Evolutionary conservation across 371 early-diverging fungal species (phyloP), one percentile per base, ranked within the genome.

Genomic region (Coemansia sp.): DNA sequence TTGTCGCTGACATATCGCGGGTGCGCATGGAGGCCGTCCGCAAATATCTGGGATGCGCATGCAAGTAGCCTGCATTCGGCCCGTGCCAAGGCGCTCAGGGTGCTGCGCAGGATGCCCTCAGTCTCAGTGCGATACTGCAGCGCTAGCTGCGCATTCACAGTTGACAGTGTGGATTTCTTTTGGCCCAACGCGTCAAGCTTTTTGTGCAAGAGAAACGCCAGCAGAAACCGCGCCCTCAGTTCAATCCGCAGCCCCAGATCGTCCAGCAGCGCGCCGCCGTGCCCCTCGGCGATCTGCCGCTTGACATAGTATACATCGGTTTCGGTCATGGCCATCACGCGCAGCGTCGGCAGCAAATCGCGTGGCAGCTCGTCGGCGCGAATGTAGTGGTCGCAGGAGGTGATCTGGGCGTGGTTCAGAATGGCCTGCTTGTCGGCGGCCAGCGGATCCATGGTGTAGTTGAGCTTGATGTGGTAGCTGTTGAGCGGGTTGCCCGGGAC

Each of bases 301-400:
- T 43, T 42, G 16, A 57, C 40, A 41, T 57, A 66, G 11, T 52
- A 30, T 2, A 74, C 59, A 39, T 88, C 88, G 0, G 65, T 59
- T 11, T 64, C 66, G 38, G 83, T 87, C 88, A 88, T 88, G 6
- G 82, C 83, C 74, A 87, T 67, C 0, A 87, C 85, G 2, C 87
- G 82, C 81, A 88, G 83, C 38, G 83, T 63, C 47, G 78, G 70
- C 45, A 85, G 55, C 36, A 86, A 77, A 8, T 57, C 68, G 31
- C 55, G 45, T 2, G 86, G 85, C 48, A 86, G 68, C 34, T 55
- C 62, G 35, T 68, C 57, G 16, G 73, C 63, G 16, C 81, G 80
- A 34, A 88, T 78, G 45, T 81, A 86, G 34, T 83, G 79, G 34
- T 79, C 78, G 30, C 76, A 65, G 49, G 53, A 43, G 3, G 47